A percentile compares a stretch with the other conserved stretches of the same genome.
These are phyloP conservation scores for Xerocomellus dryophilus DNA, from an alignment of 768 basidiomycete genomes.

Conservation along the genomic window DNA sequence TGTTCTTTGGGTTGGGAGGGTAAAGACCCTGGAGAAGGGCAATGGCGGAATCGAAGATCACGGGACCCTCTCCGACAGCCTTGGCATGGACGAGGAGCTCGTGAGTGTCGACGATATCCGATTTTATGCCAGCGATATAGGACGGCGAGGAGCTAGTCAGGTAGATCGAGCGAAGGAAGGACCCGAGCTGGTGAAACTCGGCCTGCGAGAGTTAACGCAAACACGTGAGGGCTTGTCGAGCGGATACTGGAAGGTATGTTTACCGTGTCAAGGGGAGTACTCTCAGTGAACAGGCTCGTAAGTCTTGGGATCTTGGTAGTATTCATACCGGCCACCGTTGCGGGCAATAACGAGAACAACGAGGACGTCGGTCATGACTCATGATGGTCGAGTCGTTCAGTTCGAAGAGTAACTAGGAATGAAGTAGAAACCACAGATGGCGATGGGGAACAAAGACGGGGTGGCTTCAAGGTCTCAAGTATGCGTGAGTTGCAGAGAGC, in stretches of 20 bases:
- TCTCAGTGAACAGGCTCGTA: slow-evolving; percentile 64
- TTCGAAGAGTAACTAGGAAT: slow-evolving; percentile 15
- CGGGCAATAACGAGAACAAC: slow-evolving; percentile 77
- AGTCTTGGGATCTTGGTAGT: slow-evolving; percentile 67
- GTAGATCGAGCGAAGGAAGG: slow-evolving; percentile 61
- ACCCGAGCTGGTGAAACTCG: slow-evolving; percentile 65
- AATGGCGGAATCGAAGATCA: slow-evolving; percentile 83
- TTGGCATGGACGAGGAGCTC: slow-evolving; percentile 78
- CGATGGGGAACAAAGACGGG: slow-evolving; percentile 14
- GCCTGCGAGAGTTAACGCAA: slow-evolving; percentile 37
- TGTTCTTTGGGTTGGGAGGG: slow-evolving; percentile 74
- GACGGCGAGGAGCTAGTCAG: slow-evolving; percentile 63
- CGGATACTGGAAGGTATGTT: slow-evolving; percentile 14
- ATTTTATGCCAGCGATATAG: slow-evolving; percentile 62
- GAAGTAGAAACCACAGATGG: slow-evolving; percentile 16
- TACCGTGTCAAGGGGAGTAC: slow-evolving; percentile 75
- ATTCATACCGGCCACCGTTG: slow-evolving; percentile 71
- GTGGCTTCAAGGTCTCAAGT: slow-evolving; percentile 21
- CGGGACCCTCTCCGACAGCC: slow-evolving; percentile 79
- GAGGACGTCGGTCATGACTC: slow-evolving; percentile 59
- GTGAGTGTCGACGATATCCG: slow-evolving; percentile 68
- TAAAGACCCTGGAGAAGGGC: slow-evolving; percentile 84
- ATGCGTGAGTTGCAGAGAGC: slow-evolving; percentile 15
- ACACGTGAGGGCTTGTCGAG: not conserved
- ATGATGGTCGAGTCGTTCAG: slow-evolving; percentile 14